Evolutionary conservation across 768 basidiomycete species (phyloP), one percentile per base, ranked within the genome.

Genomic region (Russula sp.): DNA sequence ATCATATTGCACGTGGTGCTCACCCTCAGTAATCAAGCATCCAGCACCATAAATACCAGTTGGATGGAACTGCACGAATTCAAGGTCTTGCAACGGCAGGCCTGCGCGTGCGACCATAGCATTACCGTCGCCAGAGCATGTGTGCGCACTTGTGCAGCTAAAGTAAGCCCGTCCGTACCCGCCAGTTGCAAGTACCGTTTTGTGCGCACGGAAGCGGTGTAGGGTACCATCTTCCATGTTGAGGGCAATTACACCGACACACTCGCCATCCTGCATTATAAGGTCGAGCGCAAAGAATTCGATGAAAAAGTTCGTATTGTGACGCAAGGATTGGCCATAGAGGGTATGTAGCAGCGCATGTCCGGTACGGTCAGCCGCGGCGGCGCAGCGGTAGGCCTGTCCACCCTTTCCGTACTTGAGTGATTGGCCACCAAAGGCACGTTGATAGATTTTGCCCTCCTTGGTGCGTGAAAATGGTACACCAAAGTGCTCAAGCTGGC

Each of bases 21-120:
- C 66, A 91, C 94, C 95, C 82, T 98, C 96, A 14, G 96, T 98
- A 74, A 99, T 99, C 69, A 99, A 83, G 78, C 97, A 99, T 54
- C 97, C 97, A 71, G 97, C 96, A 69, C 97, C 97, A 74, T 98
- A 99, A 72, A 99, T 98, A 77, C 97, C 97, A 52, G 97, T 98
- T 2, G 97, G 97, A 76, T 98, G 97, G 92, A 99, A 99, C 75
- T 99, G 97, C n/a, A 98, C 95, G 74, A 99, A 99, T 77, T 99
- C 97, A 65, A 90, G 76, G 78, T 99, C 97, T 79, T 98, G 97
- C 50, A 98, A 81, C 59, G 97, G 97, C 59, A 99, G 81, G 36
- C 97, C 97, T 30, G 97, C 97, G 72, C 97, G 87, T 56, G 87
- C 87, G 69, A 98, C 94, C 97, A 99, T 99, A 36, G 92, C 97